phyloP scores from a whole-genome alignment of 805 yeast genomes.

The Scheffersomyces lignosus region DNA sequence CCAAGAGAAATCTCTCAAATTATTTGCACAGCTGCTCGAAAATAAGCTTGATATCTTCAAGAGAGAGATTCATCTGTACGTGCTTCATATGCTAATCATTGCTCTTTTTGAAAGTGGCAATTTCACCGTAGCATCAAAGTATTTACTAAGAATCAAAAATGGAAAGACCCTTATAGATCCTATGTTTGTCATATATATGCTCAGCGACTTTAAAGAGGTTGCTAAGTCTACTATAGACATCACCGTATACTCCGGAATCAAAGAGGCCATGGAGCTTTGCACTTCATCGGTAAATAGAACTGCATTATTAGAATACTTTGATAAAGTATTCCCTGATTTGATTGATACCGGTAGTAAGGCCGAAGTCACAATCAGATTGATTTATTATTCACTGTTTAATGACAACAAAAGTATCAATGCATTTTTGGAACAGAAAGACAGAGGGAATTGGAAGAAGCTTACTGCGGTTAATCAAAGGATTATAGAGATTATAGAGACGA shows the following conservation, averaged over 20 bases:
- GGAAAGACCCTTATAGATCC: conserved; percentile 14
- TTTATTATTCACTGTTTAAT: conserved; percentile 2
- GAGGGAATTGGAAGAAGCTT: conserved; percentile 7
- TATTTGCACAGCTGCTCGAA: not conserved
- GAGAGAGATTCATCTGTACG: conserved; percentile 5
- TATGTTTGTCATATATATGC: conserved; percentile 8
- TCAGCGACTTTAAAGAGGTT: conserved; percentile 2
- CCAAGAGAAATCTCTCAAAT: not conserved
- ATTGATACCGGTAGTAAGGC: not conserved
- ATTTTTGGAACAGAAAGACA: conserved; percentile 8
- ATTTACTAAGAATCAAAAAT: conserved; percentile 9
- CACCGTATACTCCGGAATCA: conserved; percentile 8
- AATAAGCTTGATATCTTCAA: not conserved
- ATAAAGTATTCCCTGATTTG: conserved; percentile 6
- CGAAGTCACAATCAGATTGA: not conserved
- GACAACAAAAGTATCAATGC: not conserved
- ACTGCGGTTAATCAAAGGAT: conserved; percentile 4
- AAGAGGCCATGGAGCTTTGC: not conserved
- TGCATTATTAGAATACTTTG: conserved; percentile 7
- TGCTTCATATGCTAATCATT: conserved; percentile 6
- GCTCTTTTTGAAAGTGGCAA: conserved; percentile 1
- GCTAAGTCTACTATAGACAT: not conserved
- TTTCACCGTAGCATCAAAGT: conserved; percentile 4
- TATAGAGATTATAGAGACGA: conserved; percentile 2
- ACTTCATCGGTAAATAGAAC: not conserved